Conservation (phyloP, 2,329 filamentous ascomycete genomes). For the Byssothecium circinans region DNA sequence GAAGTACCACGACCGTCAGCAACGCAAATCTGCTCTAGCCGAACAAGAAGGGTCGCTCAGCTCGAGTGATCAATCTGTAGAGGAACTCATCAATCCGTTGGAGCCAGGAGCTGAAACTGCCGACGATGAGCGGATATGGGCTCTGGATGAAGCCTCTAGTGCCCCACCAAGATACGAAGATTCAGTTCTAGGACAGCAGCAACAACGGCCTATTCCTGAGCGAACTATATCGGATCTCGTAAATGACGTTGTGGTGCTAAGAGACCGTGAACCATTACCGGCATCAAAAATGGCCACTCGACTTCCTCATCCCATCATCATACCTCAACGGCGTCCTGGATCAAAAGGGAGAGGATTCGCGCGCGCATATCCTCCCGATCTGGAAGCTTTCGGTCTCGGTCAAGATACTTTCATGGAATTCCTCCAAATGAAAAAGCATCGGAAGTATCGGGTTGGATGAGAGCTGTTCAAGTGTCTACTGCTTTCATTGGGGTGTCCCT, state of each 20-base stretch:
- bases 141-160: slow-evolving; percentile 15
- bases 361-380: slow-evolving; percentile 55
- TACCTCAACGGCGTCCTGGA: slow-evolving; percentile 56
- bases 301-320: slow-evolving; percentile 48
- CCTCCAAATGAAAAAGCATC: slow-evolving; percentile 50
- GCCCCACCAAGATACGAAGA: slow-evolving; percentile 10
- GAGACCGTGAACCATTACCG: not conserved
- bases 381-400: slow-evolving; percentile 52
- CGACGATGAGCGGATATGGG: slow-evolving; percentile 16
- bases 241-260: slow-evolving; percentile 2
- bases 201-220: slow-evolving; percentile 2
- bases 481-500: slow-evolving; percentile 9
- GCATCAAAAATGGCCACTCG: not conserved
- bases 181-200: not conserved
- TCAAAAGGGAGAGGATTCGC: slow-evolving; percentile 55
- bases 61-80: not conserved
- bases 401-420: slow-evolving; percentile 55
- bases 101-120: slow-evolving; percentile 5
- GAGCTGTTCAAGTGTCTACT: slow-evolving; percentile 10
- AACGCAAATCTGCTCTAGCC: slow-evolving; percentile 14
- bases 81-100: not conserved
- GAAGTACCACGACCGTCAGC: slow-evolving; percentile 19
- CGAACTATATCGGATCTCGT: slow-evolving; percentile 11
- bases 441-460: slow-evolving; percentile 30
- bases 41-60: slow-evolving; percentile 5